Conservation (phyloP, 75 land plant genomes). For the Cupressus sempervirens region DNA sequence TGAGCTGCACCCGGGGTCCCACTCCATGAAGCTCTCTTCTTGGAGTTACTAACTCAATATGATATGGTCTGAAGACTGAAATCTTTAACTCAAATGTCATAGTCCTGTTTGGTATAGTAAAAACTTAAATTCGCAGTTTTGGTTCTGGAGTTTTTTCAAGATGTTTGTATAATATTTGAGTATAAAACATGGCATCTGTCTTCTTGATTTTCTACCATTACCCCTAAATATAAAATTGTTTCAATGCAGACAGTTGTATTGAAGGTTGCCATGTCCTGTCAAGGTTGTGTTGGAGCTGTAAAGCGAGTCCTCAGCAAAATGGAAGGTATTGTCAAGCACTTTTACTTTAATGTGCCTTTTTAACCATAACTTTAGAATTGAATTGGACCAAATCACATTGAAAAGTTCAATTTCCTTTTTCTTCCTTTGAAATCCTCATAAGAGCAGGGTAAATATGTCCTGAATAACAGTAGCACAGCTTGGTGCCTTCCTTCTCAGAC, state of each 20-base stretch:
- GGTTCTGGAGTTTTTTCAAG: too few species aligned
- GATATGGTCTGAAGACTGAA: neutral
- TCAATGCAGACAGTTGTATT: constrained; percentile 73
- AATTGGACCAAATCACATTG: neutral
- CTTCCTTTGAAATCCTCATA: too few species aligned
- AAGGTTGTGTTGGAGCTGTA: constrained; percentile 87
- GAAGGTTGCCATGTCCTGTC: constrained; percentile 82
- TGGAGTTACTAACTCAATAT: neutral
- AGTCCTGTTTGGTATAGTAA: too few species aligned
- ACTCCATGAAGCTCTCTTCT: too few species aligned
- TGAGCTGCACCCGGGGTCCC: neutral
- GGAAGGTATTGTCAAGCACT: constrained; percentile 52
- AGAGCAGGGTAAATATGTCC: neutral
- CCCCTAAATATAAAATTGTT: too few species aligned
- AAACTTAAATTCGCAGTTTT: too few species aligned
- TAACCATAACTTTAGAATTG: neutral
- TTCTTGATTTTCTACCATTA: too few species aligned
- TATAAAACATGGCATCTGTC: too few species aligned
- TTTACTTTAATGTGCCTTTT: neutral
- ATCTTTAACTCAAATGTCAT: too few species aligned
- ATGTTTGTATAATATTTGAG: too few species aligned
- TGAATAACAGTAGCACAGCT: neutral
- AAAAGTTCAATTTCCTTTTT: too few species aligned
- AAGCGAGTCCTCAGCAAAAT: constrained; percentile 70
- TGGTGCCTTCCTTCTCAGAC: neutral